phyloP scores from a whole-genome alignment of 306 rosid genomes.

The Vigna trinervia region DNA sequence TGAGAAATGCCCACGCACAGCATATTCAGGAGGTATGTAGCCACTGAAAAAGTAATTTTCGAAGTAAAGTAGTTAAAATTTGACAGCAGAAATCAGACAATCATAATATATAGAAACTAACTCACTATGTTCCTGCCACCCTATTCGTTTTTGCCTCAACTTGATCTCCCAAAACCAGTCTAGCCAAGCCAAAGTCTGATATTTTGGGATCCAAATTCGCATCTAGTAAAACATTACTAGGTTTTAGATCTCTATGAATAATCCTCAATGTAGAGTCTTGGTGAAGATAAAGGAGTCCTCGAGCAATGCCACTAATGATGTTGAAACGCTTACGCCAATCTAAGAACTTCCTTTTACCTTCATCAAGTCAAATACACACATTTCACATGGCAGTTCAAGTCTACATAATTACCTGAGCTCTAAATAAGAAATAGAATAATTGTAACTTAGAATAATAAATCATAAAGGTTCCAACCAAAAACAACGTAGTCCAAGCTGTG shows the following conservation, averaged over 20 bases:
- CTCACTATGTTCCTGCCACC: conserved; percentile 37
- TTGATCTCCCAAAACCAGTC: neutral
- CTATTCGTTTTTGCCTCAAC: conserved; percentile 7
- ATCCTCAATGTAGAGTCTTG: conserved; percentile 1
- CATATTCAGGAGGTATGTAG: conserved; percentile 39
- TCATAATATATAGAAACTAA: neutral
- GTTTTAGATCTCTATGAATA: too few relatives aligned
- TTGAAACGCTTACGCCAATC: conserved; percentile 15
- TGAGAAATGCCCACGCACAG: neutral
- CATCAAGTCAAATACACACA: neutral
- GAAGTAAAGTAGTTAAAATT: too few relatives aligned
- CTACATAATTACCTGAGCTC: neutral
- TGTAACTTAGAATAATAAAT: neutral
- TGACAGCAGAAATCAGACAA: neutral
- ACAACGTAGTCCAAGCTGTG: conserved; percentile 29
- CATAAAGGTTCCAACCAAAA: conserved; percentile 6
- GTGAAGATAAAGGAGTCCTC: conserved; percentile 37
- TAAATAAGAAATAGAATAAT: neutral
- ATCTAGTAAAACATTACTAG: conserved; percentile 16
- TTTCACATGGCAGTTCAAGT: neutral
- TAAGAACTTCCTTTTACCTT: too few relatives aligned
- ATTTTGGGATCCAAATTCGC: conserved; percentile 24
- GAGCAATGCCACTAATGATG: conserved; percentile 19
- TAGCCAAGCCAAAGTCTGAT: conserved; percentile 36
- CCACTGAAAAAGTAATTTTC: conserved; percentile 3